These are phyloP conservation scores for Stephania yunnanensis DNA, from an alignment of 164 flowering plant species.

Conservation along the genomic window DNA sequence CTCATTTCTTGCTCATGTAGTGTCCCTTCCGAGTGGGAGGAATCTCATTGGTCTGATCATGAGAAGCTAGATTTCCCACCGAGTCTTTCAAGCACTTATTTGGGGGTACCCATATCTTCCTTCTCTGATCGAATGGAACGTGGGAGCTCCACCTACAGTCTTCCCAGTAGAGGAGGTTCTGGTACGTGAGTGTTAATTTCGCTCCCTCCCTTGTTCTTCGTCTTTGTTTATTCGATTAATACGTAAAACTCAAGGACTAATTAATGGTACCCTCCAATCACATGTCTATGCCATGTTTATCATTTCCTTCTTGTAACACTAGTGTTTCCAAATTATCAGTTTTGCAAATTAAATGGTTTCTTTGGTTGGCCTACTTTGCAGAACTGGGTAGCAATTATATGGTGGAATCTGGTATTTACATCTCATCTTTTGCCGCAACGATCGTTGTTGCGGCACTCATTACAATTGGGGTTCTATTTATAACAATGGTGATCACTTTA, in stretches of 20 bases:
- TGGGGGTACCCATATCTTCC: constrained; percentile 32
- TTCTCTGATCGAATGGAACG: constrained; percentile 48
- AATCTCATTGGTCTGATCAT: constrained; percentile 2
- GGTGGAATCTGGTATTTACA: constrained; percentile 45
- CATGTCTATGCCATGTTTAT: not conserved
- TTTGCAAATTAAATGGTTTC: not conserved
- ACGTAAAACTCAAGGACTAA: not conserved
- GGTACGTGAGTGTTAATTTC: constrained; percentile 36
- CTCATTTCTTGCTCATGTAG: not conserved
- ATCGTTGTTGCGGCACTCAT: constrained; percentile 46
- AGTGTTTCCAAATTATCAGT: not conserved
- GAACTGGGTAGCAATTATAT: constrained; percentile 43
- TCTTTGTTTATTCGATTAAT: not conserved
- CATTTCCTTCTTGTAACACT: not conserved
- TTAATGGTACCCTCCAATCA: not conserved
- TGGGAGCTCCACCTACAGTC: constrained; percentile 36
- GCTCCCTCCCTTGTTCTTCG: not conserved
- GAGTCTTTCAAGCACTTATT: constrained; percentile 4
- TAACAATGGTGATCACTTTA: constrained; percentile 44
- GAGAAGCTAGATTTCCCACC: not conserved
- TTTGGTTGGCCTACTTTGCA: constrained; percentile 9
- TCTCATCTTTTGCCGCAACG: constrained; percentile 60
- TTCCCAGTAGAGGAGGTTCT: constrained; percentile 43
- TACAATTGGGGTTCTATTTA: constrained; percentile 40
- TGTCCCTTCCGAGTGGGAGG: not conserved